Conservation (phyloP, 768 basidiomycete genomes). For the Leucosporidium yakuticum region DNA sequence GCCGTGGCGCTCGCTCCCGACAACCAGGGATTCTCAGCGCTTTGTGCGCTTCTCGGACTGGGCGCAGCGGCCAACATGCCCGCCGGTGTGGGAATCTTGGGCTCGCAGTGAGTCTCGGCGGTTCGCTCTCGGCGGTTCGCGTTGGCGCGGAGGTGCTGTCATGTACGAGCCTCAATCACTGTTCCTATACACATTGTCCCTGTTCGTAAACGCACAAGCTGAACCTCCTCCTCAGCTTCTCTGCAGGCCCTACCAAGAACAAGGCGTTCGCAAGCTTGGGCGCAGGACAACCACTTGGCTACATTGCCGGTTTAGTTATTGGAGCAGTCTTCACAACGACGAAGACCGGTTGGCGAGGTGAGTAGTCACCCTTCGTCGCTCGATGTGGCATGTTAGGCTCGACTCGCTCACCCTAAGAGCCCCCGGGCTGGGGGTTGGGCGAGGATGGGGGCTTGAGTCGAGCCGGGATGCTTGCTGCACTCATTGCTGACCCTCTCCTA, state of each 20-base stretch:
- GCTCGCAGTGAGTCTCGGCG: neutral
- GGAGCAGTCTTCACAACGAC: neutral
- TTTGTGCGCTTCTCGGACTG: neutral
- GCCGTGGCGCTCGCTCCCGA: conserved; percentile 57
- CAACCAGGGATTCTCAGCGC: neutral
- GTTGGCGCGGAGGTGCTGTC: too few species aligned
- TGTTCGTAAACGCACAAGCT: too few species aligned
- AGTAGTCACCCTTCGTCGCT: neutral
- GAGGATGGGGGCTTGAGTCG: too few species aligned
- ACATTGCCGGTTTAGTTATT: neutral
- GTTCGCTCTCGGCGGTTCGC: too few species aligned
- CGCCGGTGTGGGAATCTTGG: neutral
- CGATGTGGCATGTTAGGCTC: too few species aligned
- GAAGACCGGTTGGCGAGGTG: neutral
- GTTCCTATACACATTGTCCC: too few species aligned
- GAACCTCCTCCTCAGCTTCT: neutral
- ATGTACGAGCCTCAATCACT: too few species aligned
- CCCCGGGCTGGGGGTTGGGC: too few species aligned
- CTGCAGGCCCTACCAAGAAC: neutral
- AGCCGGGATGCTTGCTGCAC: neutral
- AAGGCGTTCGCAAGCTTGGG: neutral
- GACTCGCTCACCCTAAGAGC: too few species aligned
- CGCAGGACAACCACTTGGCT: conserved; percentile 1
- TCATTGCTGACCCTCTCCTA: neutral
- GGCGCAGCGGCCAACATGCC: conserved; percentile 1